A percentile compares a stretch with the other conserved stretches of the same genome.
Evolutionary conservation across 2,329 filamentous ascomycete species (phyloP).

Genomic region (Penicillium sp.): DNA sequence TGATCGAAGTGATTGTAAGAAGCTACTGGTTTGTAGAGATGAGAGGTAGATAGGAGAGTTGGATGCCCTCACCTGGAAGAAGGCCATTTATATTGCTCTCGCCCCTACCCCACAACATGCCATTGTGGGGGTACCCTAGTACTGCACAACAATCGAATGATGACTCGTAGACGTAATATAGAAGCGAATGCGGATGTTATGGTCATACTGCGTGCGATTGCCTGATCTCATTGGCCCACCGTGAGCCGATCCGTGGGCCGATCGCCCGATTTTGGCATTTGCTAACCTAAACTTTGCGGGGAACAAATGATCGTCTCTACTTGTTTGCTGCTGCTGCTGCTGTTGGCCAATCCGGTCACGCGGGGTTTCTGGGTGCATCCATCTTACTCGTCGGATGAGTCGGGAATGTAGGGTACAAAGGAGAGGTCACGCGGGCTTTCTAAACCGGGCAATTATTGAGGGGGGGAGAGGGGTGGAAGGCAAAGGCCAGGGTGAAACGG

Average conservation of each 20-base stretch:
- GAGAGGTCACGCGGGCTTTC: not conserved
- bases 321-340: not conserved
- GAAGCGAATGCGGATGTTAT: conserved; percentile 11
- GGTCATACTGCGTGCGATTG: conserved; percentile 15
- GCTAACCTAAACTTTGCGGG: conserved; percentile 9
- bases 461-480: not conserved
- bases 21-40: not conserved
- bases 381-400: not conserved
- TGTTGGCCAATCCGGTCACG: not conserved
- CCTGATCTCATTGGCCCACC: conserved; percentile 12
- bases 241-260: conserved; percentile 9
- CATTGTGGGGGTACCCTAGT: conserved; percentile 11
- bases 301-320: not conserved
- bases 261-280: not conserved
- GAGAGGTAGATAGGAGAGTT: not conserved
- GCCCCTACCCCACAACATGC: not conserved
- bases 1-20: too few species aligned
- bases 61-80: not conserved
- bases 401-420: not conserved
- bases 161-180: conserved; percentile 21
- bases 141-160: conserved; percentile 8
- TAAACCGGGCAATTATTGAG: not conserved
- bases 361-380: not conserved
- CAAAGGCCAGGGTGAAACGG: not conserved
- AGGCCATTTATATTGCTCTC: too few species aligned